Conservation (phyloP, 78 protist species). For the slime mould (Dictyostelium discoideum) region DNA sequence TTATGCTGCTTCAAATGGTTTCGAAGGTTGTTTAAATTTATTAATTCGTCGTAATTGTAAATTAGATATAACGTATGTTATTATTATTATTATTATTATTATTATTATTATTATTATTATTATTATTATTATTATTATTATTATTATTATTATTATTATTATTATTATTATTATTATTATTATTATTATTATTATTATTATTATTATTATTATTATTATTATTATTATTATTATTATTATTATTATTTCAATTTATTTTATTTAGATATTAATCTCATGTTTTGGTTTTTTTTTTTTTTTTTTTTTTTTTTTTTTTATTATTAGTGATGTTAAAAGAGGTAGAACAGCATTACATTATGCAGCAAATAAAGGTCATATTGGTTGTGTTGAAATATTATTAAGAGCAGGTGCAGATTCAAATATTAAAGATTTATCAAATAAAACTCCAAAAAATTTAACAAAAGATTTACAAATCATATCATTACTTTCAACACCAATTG, state of each 20-base stretch:
- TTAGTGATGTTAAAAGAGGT: slow-evolving; percentile 68
- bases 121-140: neutral
- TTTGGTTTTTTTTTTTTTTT: neutral
- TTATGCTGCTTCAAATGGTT: slow-evolving; percentile 70
- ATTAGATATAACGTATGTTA: slow-evolving; percentile 54
- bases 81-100: no score
- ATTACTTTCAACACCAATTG: slow-evolving; percentile 2
- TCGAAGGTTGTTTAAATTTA: slow-evolving; percentile 21
- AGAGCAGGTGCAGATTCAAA: slow-evolving; percentile 62
- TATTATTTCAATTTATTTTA: neutral
- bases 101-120: neutral
- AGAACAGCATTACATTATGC: slow-evolving; percentile 77
- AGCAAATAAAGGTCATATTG: slow-evolving; percentile 60
- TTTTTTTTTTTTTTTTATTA: neutral
- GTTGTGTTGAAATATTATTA: slow-evolving; percentile 63
- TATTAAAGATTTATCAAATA: slow-evolving; percentile 42
- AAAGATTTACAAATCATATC: slow-evolving; percentile 43
- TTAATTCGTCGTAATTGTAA: slow-evolving; percentile 68
- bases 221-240: neutral
- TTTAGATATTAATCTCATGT: neutral
- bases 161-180: no score
- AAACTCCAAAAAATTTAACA: slow-evolving; percentile 64
- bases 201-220: neutral
- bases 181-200: neutral
- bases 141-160: neutral